Evolutionary conservation across 768 basidiomycete species (phyloP).

Genomic region (Termitomyces sp.): DNA sequence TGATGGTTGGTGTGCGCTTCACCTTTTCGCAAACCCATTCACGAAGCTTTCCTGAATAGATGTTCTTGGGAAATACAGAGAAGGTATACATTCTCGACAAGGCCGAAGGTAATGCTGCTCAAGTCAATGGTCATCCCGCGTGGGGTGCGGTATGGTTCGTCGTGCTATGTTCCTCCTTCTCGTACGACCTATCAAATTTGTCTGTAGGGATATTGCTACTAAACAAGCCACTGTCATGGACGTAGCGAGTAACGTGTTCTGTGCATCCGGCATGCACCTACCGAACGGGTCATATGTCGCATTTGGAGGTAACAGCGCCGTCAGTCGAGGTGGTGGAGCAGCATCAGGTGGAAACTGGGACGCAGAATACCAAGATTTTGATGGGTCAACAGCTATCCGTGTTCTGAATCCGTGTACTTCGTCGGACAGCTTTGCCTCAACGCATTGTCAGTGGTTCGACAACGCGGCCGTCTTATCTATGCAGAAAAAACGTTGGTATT

Average conservation of each 20-base stretch:
- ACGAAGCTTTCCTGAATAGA: conserved; percentile 24
- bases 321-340: conserved; percentile 58
- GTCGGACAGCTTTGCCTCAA: conserved; percentile 37
- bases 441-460: conserved; percentile 70
- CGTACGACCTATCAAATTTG: not conserved
- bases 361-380: conserved; percentile 69
- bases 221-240: conserved; percentile 64
- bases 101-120: conserved; percentile 58
- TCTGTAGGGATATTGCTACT: conserved; percentile 52
- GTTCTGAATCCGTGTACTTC: conserved; percentile 71
- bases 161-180: not conserved
- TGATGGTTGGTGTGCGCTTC: conserved; percentile 26
- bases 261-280: conserved; percentile 76
- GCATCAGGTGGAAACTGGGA: conserved; percentile 55
- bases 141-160: conserved; percentile 35
- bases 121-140: conserved; percentile 54
- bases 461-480: conserved; percentile 55
- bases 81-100: conserved; percentile 81
- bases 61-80: conserved; percentile 62
- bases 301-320: conserved; percentile 75
- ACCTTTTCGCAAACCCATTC: not conserved
- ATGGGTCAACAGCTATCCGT: conserved; percentile 76
- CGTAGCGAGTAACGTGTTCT: conserved; percentile 69
- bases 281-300: conserved; percentile 73
- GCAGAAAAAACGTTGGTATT: conserved; percentile 74